phyloP scores from a whole-genome alignment of 164 flowering plant genomes.

The Berberis thunbergii region DNA sequence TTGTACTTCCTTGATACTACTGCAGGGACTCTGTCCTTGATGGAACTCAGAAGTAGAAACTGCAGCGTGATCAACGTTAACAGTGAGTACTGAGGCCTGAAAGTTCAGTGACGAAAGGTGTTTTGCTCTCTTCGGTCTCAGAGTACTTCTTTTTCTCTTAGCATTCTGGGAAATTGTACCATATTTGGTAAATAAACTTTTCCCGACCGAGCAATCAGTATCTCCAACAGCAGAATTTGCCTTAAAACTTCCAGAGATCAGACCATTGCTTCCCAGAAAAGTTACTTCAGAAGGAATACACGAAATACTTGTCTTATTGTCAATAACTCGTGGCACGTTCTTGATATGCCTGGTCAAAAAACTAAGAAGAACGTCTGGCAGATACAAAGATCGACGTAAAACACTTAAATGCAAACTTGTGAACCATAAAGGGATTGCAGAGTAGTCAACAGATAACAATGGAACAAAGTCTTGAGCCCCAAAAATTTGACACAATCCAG shows the following conservation, averaged over 20 bases:
- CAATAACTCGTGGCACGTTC: constrained; percentile 7
- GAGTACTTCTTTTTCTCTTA: constrained; percentile 44
- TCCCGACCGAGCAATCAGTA: constrained; percentile 13
- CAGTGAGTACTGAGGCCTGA: constrained; percentile 1
- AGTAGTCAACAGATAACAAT: constrained; percentile 42
- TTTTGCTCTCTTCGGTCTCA: constrained; percentile 30
- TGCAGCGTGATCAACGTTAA: constrained; percentile 15
- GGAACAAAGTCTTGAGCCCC: constrained; percentile 34
- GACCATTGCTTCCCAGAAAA: neutral
- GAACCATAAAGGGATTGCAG: constrained; percentile 58
- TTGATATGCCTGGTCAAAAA: neutral
- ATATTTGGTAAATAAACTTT: constrained; percentile 17
- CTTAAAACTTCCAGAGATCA: constrained; percentile 9
- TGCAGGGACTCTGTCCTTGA: constrained; percentile 16
- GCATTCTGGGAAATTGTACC: constrained; percentile 22
- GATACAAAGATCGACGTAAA: constrained; percentile 19
- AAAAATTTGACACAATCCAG: constrained; percentile 50
- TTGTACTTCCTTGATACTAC: constrained; percentile 20
- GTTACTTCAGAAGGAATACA: constrained; percentile 10
- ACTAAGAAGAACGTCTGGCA: constrained; percentile 11
- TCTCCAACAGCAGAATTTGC: constrained; percentile 13
- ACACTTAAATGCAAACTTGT: constrained; percentile 34
- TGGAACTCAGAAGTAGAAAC: constrained; percentile 16
- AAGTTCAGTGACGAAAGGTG: constrained; percentile 17
- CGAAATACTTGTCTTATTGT: constrained; percentile 3